A percentile compares a stretch with the other conserved stretches of the same genome.
phyloP scores from a whole-genome alignment of 2,329 filamentous ascomycete species.

The Colletotrichum cordylinicola region DNA sequence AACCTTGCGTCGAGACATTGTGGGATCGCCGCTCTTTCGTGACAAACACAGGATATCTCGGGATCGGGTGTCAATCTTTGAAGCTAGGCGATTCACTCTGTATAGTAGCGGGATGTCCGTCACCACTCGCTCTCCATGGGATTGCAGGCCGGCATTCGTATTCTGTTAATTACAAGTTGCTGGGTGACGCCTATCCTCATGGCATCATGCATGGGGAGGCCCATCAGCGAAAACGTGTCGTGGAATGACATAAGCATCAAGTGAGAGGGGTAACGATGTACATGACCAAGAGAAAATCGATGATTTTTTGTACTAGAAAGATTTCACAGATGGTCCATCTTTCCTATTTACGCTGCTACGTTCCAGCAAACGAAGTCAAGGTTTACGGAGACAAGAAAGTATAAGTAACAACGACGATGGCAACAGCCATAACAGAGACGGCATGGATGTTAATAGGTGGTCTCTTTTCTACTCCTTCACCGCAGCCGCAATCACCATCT shows the following conservation, averaged over 20 bases:
- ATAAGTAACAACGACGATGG: no score
- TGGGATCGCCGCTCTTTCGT: conserved; percentile 7
- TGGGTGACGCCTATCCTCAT: conserved; percentile 6
- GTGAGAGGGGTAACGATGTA: background rate
- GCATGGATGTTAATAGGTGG: background rate
- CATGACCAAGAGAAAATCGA: no score
- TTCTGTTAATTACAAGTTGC: background rate
- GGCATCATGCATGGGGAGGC: conserved; percentile 18
- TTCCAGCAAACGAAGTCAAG: no score
- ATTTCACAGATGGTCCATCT: no score
- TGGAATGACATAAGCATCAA: conserved; percentile 3
- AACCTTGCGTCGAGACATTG: conserved; percentile 8
- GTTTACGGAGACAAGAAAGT: no score
- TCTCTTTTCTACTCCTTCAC: background rate
- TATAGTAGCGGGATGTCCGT: conserved; percentile 7
- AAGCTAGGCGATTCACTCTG: background rate
- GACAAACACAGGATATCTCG: conserved; percentile 1
- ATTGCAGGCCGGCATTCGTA: background rate
- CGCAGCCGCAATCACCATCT: conserved; percentile 8
- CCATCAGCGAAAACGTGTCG: background rate
- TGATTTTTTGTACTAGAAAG: no score
- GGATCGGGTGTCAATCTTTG: background rate
- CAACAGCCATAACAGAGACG: no score
- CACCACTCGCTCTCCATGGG: background rate
- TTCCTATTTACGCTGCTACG: no score